phyloP scores from a whole-genome alignment of 2,329 filamentous ascomycete genomes.

The Fusarium irregulare region DNA sequence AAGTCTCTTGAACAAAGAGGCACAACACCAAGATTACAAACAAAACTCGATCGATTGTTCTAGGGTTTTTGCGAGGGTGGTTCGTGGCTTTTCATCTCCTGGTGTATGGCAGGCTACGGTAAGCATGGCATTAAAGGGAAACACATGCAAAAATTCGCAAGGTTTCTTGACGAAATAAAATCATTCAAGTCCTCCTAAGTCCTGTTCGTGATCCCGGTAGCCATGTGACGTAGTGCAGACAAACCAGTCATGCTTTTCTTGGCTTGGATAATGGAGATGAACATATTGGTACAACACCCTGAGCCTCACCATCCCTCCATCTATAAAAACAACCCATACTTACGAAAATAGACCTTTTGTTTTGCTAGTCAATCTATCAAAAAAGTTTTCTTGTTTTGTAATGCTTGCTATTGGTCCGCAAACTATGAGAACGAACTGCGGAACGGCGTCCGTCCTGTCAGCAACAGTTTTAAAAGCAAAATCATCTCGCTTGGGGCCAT shows the following conservation, averaged over 20 bases:
- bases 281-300: neutral
- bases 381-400: neutral
- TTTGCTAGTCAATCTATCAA: neutral
- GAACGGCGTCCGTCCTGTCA: neutral
- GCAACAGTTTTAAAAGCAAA: neutral
- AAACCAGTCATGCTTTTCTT: neutral
- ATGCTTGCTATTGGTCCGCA: neutral
- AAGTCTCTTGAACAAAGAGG: constrained; percentile 27
- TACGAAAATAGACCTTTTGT: neutral
- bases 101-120: constrained; percentile 55
- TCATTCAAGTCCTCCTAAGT: constrained; percentile 49
- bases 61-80: constrained; percentile 48
- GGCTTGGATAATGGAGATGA: neutral
- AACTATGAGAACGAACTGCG: neutral
- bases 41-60: constrained; percentile 43
- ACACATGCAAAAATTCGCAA: constrained; percentile 53
- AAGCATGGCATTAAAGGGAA: constrained; percentile 55
- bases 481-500: neutral
- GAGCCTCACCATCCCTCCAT: neutral
- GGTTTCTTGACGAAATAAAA: constrained; percentile 54
- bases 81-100: constrained; percentile 56
- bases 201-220: neutral
- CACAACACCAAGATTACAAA: constrained; percentile 32
- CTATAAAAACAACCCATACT: neutral
- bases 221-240: constrained; percentile 5